Conservation (phyloP, 1,284 basidiomycete species). For the Malassezia restricta region DNA sequence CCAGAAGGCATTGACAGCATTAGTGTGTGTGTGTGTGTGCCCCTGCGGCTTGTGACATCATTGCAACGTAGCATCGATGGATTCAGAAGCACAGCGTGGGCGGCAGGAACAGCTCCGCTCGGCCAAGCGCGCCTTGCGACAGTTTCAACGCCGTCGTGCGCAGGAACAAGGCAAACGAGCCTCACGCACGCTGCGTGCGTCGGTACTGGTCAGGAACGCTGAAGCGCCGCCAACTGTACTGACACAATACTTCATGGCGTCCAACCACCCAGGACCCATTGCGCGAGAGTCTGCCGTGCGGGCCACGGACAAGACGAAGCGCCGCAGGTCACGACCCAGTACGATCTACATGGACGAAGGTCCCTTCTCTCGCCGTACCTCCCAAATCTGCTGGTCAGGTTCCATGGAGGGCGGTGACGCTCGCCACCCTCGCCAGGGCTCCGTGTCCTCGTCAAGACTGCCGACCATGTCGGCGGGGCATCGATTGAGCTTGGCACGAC, state of each 20-base stretch:
- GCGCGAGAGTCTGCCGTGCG: conserved; percentile 13
- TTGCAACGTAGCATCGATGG: not conserved
- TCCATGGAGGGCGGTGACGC: not conserved
- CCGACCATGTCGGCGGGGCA: not conserved
- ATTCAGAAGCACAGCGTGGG: conserved; percentile 4
- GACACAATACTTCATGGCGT: conserved; percentile 6
- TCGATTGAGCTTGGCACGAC: not conserved
- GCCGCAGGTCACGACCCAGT: conserved; percentile 7
- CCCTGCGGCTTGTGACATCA: not conserved
- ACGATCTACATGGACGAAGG: not conserved
- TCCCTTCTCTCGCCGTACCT: not conserved
- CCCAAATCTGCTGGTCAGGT: not conserved
- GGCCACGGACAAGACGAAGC: conserved; percentile 4
- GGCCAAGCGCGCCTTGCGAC: conserved; percentile 12
- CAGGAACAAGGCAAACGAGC: conserved; percentile 14
- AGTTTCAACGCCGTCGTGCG: conserved; percentile 14
- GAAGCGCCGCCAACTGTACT: conserved; percentile 2
- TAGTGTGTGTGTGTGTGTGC: too few species aligned
- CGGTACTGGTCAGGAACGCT: conserved; percentile 2
- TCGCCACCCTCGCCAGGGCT: not conserved
- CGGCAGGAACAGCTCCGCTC: conserved; percentile 13
- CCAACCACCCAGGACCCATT: not conserved
- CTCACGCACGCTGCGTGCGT: conserved; percentile 11
- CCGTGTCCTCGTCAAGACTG: not conserved
- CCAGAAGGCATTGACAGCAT: too few species aligned